Evolutionary conservation across 2,329 filamentous ascomycete genomes (phyloP), one percentile per base, ranked within the genome.

Genomic region (Colletotrichum falcatum): DNA sequence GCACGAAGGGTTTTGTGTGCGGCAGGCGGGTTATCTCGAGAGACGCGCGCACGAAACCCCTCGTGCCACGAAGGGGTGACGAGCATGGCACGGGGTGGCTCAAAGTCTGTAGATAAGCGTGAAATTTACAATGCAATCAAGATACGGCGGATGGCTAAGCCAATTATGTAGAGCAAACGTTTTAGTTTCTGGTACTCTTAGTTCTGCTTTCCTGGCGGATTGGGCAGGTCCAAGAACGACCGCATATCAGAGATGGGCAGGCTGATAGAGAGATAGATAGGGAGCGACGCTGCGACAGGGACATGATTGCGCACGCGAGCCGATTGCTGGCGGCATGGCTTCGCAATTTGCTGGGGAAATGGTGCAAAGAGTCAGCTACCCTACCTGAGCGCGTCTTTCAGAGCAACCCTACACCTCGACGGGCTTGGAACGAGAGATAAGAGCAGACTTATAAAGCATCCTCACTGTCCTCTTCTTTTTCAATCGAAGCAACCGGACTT

Each of bases 351-450:
- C 55, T 70, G 26, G 26, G 42, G 56, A 56, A 58, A 65, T 70
- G 69, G 61, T 65, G 65, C 69, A 70, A 71, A 70, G 33, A 65
- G 49, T 65, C 65, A 71, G 69, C 69, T 71, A 66, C 69, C 69
- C 42, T 65, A 71, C 64, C 70, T 23, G 53, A 70, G 59, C 69
- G 65, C 56, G 60, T 70, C 54, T 48, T 70, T 37, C 26, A 8
- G 55, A 44, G 60, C 49, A 39, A 65, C 55, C 35, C 53, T 44
- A 46, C 51, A 56, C 49, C 69, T 51, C 46, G 65, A 56, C 26
- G 60, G 20, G 33, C 55, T 61, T 48, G 65, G 54, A 55, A 69
- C 49, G 30, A 61, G n/a, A 70, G 69, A 71, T 71, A 71, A 71
- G 69, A 65, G 42, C n/a, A 44, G 26, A 48, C 37, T 69, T 71